These are phyloP conservation scores for Xerocomellus chrysenteron DNA, from an alignment of 768 basidiomycete species.

Conservation along the genomic window DNA sequence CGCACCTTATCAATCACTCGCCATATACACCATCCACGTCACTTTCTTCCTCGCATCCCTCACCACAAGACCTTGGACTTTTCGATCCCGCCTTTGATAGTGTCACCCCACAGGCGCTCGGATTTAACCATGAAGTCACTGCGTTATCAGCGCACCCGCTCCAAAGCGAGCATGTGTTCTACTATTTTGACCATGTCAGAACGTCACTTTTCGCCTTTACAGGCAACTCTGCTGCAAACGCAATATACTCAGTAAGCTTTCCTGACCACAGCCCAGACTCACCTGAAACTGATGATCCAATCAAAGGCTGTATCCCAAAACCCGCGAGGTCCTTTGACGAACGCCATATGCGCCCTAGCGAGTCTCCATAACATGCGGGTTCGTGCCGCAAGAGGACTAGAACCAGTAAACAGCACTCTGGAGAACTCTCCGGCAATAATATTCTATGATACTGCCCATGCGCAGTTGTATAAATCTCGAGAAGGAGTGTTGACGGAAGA, in stretches of 20 bases:
- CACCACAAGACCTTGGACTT: constrained; percentile 32
- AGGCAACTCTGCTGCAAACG: constrained; percentile 58
- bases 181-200: constrained; percentile 74
- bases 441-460: constrained; percentile 67
- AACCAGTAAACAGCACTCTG: constrained; percentile 50
- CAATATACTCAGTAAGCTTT: constrained; percentile 61
- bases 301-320: constrained; percentile 53
- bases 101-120: constrained; percentile 30
- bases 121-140: constrained; percentile 22
- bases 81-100: constrained; percentile 38
- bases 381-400: constrained; percentile 61
- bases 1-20: constrained; percentile 30
- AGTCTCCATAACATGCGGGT: constrained; percentile 65
- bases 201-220: constrained; percentile 66
- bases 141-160: constrained; percentile 40
- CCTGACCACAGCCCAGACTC: background rate
- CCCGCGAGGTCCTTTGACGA: constrained; percentile 68
- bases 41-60: constrained; percentile 34
- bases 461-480: constrained; percentile 57
- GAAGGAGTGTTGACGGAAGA: constrained; percentile 57
- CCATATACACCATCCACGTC: constrained; percentile 36
- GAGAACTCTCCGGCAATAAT: constrained; percentile 61
- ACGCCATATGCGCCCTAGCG: constrained; percentile 74
- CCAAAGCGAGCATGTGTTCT: constrained; percentile 60
- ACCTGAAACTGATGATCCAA: constrained; percentile 15